phyloP scores from a whole-genome alignment of 2,329 filamentous ascomycete species.

The Aspergillus sp. region DNA sequence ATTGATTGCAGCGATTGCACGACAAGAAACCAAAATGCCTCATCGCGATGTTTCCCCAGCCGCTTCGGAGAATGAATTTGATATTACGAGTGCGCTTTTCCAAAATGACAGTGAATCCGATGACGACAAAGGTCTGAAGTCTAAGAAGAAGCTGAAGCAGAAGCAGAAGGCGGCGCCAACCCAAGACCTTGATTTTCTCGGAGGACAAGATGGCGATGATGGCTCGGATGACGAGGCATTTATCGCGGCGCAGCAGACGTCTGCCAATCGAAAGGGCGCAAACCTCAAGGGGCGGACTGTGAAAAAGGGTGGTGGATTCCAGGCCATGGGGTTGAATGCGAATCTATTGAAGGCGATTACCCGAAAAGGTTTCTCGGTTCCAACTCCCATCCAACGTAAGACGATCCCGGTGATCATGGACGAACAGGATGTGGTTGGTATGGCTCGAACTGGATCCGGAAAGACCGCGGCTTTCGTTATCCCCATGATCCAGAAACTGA shows the following conservation, averaged over 20 bases:
- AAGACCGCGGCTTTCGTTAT: slow-evolving; percentile 98
- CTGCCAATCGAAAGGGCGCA: slow-evolving; percentile 77
- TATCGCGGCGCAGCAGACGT: slow-evolving; percentile 81
- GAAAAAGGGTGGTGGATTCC: slow-evolving; percentile 95
- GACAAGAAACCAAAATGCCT: slow-evolving; percentile 53
- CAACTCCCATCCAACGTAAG: slow-evolving; percentile 95
- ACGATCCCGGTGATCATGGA: slow-evolving; percentile 89
- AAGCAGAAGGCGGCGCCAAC: slow-evolving; percentile 35
- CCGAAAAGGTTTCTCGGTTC: slow-evolving; percentile 90
- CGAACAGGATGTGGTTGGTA: slow-evolving; percentile 92
- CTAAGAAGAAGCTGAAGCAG: slow-evolving; percentile 43
- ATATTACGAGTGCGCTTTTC: slow-evolving; percentile 78
- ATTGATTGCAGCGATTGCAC: neutral
- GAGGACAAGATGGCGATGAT: slow-evolving; percentile 54
- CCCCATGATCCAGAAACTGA: slow-evolving; percentile 93
- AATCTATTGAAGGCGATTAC: slow-evolving; percentile 85
- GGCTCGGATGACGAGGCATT: slow-evolving; percentile 71
- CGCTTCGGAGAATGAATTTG: slow-evolving; percentile 82
- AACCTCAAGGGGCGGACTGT: slow-evolving; percentile 79
- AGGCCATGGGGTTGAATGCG: slow-evolving; percentile 83
- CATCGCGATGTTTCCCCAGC: slow-evolving; percentile 73
- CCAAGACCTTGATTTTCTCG: slow-evolving; percentile 51
- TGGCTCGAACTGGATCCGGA: slow-evolving; percentile 97
- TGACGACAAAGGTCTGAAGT: slow-evolving; percentile 29
- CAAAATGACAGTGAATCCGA: slow-evolving; percentile 51